These are phyloP conservation scores for Sporobolomyces pararoseus DNA, from an alignment of 768 basidiomycete genomes.

Conservation along the genomic window DNA sequence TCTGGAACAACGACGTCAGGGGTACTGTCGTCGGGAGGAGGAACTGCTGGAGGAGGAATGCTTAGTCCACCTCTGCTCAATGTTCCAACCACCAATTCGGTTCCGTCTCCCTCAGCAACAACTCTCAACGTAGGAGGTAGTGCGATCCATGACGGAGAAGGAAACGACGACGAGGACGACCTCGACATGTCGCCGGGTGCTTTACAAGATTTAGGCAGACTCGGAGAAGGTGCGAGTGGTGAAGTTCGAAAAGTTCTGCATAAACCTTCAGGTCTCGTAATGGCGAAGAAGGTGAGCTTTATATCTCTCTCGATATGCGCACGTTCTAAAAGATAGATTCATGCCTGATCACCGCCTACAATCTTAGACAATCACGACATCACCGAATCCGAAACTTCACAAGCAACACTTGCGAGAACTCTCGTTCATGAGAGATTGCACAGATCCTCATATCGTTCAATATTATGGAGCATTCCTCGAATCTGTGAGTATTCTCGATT, in stretches of 20 bases:
- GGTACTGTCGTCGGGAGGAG: no score
- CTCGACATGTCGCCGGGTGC: slow-evolving; percentile 46
- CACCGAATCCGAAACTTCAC: slow-evolving; percentile 70
- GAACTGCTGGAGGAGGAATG: neutral
- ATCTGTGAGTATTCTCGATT: slow-evolving; percentile 31
- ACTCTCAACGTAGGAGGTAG: neutral
- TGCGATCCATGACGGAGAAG: neutral
- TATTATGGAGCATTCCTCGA: slow-evolving; percentile 79
- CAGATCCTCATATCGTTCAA: slow-evolving; percentile 78
- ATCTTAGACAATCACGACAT: slow-evolving; percentile 69
- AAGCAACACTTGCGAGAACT: slow-evolving; percentile 88
- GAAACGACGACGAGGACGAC: slow-evolving; percentile 17
- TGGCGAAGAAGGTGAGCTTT: slow-evolving; percentile 72
- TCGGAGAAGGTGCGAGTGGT: slow-evolving; percentile 94
- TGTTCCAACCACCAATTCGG: neutral
- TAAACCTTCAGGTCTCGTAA: slow-evolving; percentile 68
- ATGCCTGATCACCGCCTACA: neutral
- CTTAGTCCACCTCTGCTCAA: neutral
- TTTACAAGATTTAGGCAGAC: slow-evolving; percentile 68
- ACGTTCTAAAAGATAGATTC: neutral
- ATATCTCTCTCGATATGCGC: no score
- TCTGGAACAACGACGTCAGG: slow-evolving; percentile 5
- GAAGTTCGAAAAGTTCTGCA: slow-evolving; percentile 92
- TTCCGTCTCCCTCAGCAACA: neutral
- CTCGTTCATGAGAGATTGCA: slow-evolving; percentile 76